phyloP scores from a whole-genome alignment of 1,139 yeast genomes.

The Candida buenavistaensis region DNA sequence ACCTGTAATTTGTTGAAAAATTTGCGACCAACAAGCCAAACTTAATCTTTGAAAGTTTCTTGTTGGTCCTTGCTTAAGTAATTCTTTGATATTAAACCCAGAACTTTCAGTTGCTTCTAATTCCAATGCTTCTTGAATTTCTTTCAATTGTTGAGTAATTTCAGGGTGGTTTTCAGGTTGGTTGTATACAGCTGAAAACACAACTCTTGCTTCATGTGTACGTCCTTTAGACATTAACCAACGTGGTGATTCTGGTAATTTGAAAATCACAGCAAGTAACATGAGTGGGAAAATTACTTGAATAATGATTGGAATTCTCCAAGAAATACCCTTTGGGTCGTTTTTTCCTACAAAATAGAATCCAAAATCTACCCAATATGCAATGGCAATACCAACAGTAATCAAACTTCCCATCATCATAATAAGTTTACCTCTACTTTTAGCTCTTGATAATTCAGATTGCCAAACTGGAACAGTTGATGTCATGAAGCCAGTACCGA shows the following conservation, averaged over 20 bases:
- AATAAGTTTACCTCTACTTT: constrained; percentile 34
- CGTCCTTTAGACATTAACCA: constrained; percentile 44
- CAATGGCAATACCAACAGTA: constrained; percentile 40
- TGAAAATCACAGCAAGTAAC: constrained; percentile 27
- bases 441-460: constrained; percentile 37
- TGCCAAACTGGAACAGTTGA: constrained; percentile 43
- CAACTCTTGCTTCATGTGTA: constrained; percentile 48
- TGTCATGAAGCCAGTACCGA: constrained; percentile 41
- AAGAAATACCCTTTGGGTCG: constrained; percentile 24
- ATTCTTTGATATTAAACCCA: constrained; percentile 24
- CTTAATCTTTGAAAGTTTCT: constrained; percentile 49
- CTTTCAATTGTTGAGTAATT: constrained; percentile 30
- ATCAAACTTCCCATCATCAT: constrained; percentile 36
- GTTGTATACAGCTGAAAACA: constrained; percentile 46
- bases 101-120: constrained; percentile 26
- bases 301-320: constrained; percentile 53
- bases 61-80: constrained; percentile 39
- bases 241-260: constrained; percentile 53
- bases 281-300: constrained; percentile 37
- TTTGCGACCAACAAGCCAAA: constrained; percentile 48
- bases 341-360: constrained; percentile 29
- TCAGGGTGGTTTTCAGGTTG: constrained; percentile 26
- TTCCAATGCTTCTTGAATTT: constrained; percentile 29
- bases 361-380: constrained; percentile 48
- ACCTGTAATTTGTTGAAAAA: constrained; percentile 45